Conservation (phyloP, 306 rosid genomes). For the Glycine tomentella region DNA sequence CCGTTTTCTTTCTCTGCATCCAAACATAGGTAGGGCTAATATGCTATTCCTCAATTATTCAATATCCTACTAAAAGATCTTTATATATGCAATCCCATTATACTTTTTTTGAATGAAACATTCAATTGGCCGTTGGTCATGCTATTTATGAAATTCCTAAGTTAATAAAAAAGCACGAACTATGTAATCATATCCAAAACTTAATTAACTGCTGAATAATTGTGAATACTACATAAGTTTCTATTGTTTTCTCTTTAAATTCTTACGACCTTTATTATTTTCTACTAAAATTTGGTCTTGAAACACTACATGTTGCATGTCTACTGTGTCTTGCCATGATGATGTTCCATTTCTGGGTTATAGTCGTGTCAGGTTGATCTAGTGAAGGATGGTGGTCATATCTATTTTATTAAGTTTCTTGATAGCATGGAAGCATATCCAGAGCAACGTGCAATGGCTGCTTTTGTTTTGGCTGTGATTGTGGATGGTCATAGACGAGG, state of each 20-base stretch:
- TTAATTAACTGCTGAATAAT: slow-evolving; percentile 2
- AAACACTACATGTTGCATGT: slow-evolving; percentile 28
- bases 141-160: not conserved
- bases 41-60: slow-evolving; percentile 22
- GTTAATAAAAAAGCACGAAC: not conserved
- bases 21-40: not conserved
- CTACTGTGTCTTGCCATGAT: slow-evolving; percentile 34
- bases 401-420: slow-evolving; percentile 92
- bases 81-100: slow-evolving; percentile 1
- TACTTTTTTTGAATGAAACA: slow-evolving; percentile 5
- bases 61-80: slow-evolving; percentile 3
- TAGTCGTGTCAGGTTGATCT: slow-evolving; percentile 99
- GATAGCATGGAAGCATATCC: slow-evolving; percentile 94
- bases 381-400: slow-evolving; percentile 95
- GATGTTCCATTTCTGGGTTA: slow-evolving; percentile 49
- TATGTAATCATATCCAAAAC: slow-evolving; percentile 10
- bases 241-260: slow-evolving; percentile 3
- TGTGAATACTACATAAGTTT: slow-evolving; percentile 10
- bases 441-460: slow-evolving; percentile 99
- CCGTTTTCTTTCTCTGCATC: too few species aligned
- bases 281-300: slow-evolving; percentile 16
- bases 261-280: not conserved
- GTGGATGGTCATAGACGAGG: slow-evolving; percentile 96
- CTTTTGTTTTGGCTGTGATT: slow-evolving; percentile 96
- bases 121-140: slow-evolving; percentile 2